Evolutionary conservation across 108 stramenopile species (phyloP).

Genomic region (Fragilaria crotonensis): DNA sequence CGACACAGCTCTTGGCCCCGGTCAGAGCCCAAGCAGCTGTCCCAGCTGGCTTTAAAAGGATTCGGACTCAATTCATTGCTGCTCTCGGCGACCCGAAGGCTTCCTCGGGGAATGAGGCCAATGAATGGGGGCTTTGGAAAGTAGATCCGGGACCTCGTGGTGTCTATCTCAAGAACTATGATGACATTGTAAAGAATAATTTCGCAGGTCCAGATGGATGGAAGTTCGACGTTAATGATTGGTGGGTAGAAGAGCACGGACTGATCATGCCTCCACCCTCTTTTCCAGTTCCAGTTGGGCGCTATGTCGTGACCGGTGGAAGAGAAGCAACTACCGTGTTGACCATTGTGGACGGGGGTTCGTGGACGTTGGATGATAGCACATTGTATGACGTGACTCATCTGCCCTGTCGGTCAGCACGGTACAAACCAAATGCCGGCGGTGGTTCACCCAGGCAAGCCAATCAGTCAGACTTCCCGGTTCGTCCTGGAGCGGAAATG

Average conservation of each 20-base stretch:
- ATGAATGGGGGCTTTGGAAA: slow-evolving; percentile 71
- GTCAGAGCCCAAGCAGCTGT: slow-evolving; percentile 25
- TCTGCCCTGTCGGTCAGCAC: slow-evolving; percentile 58
- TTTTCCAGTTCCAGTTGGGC: slow-evolving; percentile 37
- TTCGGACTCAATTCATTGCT: slow-evolving; percentile 76
- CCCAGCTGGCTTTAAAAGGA: slow-evolving; percentile 42
- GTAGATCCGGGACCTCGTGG: slow-evolving; percentile 84
- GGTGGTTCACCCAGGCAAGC: slow-evolving; percentile 32
- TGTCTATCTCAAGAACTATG: slow-evolving; percentile 60
- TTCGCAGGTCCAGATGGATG: slow-evolving; percentile 69
- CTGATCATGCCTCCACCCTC: slow-evolving; percentile 56
- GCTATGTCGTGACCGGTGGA: slow-evolving; percentile 60
- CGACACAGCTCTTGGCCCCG: too few relatives aligned
- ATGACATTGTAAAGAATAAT: too few relatives aligned
- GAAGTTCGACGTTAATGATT: slow-evolving; percentile 64
- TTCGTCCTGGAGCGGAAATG: slow-evolving; percentile 57
- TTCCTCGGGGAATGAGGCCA: slow-evolving; percentile 37
- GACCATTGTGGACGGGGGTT: slow-evolving; percentile 30
- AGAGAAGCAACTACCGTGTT: slow-evolving; percentile 43
- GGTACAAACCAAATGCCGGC: slow-evolving; percentile 26
- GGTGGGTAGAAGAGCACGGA: slow-evolving; percentile 87
- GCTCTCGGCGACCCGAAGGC: slow-evolving; percentile 68
- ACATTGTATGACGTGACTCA: slow-evolving; percentile 64
- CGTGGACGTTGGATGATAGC: slow-evolving; percentile 41
- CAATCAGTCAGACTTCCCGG: slow-evolving; percentile 45